A percentile compares a stretch with the other conserved stretches of the same genome.
Evolutionary conservation across 164 flowering plant species (phyloP).

Genomic region (Cinnamomum chago): DNA sequence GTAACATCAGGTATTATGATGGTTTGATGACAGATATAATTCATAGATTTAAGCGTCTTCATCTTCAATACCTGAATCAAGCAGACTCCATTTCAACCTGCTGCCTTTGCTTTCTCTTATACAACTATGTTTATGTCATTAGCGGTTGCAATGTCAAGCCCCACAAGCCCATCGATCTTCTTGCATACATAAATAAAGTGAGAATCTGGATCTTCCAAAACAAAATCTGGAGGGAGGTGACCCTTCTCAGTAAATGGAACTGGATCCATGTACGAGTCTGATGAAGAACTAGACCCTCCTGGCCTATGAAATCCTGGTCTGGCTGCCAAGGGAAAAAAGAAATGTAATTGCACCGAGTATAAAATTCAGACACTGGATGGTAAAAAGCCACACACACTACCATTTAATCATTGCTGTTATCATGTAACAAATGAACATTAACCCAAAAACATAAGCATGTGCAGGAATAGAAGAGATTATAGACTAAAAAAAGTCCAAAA

Average conservation of each 20-base stretch:
- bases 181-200: slow-evolving; percentile 79
- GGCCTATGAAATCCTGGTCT: slow-evolving; percentile 76
- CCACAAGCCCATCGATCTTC: slow-evolving; percentile 36
- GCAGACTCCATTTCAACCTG: neutral
- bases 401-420: too few relatives aligned
- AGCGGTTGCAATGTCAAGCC: neutral
- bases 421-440: too few relatives aligned
- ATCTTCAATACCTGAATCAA: neutral
- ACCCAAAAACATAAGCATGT: too few relatives aligned
- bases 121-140: neutral
- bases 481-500: too few relatives aligned
- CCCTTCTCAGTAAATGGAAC: slow-evolving; percentile 68
- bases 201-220: slow-evolving; percentile 87
- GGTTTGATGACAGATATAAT: neutral
- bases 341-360: neutral
- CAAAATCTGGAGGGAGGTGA: slow-evolving; percentile 52
- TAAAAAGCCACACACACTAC: too few relatives aligned
- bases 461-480: too few relatives aligned
- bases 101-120: neutral
- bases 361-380: neutral
- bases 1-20: neutral
- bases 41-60: neutral
- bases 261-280: slow-evolving; percentile 54
- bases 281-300: slow-evolving; percentile 28
- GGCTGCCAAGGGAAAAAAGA: slow-evolving; percentile 48